Conservation (phyloP, 192 early-diverging fungal species). For the Coemansia sp. region DNA sequence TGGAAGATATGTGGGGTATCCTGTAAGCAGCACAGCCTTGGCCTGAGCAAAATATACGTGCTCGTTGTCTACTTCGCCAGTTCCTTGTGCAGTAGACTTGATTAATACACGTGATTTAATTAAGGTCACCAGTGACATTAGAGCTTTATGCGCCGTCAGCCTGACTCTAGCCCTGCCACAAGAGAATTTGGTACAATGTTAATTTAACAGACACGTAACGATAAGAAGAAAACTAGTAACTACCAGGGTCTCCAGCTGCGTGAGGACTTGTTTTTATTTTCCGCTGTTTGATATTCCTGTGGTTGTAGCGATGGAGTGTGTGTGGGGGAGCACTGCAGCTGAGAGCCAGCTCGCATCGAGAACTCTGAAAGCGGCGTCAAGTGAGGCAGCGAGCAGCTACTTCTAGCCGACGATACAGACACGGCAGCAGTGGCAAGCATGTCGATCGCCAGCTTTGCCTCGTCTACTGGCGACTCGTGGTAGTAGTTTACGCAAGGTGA, state of each 20-base stretch:
- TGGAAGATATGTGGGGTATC: constrained; percentile 92
- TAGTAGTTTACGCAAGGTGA: constrained; percentile 6
- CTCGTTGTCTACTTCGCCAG: not conserved
- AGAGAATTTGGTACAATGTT: no score
- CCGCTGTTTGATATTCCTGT: constrained; percentile 10
- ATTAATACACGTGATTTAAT: not conserved
- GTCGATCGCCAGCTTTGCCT: constrained; percentile 49
- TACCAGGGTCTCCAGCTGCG: constrained; percentile 48
- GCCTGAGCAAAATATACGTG: not conserved
- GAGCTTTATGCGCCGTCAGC: not conserved
- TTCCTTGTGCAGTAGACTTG: not conserved
- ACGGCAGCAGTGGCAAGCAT: constrained; percentile 48
- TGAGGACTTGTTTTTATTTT: constrained; percentile 6
- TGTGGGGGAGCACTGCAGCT: constrained; percentile 15
- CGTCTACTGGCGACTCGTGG: constrained; percentile 32
- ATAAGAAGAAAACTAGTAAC: not conserved
- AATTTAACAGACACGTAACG: no score
- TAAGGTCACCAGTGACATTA: not conserved
- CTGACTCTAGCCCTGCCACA: not conserved
- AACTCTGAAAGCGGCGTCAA: constrained; percentile 51
- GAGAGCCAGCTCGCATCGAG: constrained; percentile 20
- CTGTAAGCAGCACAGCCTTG: constrained; percentile 50
- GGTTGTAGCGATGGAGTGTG: constrained; percentile 13
- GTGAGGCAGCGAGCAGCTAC: constrained; percentile 42
- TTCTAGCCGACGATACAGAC: constrained; percentile 39